These are phyloP conservation scores for Alternaria sp. DNA, from an alignment of 2,329 filamentous ascomycete genomes.

Conservation along the genomic window DNA sequence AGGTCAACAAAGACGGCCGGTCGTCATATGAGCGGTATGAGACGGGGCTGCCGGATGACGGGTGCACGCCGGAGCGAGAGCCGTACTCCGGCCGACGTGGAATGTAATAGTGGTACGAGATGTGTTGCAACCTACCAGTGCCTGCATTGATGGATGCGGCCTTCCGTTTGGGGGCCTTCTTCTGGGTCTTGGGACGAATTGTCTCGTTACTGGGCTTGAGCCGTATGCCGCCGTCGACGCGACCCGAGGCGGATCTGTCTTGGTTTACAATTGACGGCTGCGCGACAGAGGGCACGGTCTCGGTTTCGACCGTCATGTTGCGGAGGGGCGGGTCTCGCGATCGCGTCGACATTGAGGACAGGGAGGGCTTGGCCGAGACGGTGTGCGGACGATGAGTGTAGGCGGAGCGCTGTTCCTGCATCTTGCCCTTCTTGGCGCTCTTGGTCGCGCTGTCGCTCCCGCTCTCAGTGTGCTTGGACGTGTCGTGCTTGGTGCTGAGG, in stretches of 20 bases:
- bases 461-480: slow-evolving; percentile 57
- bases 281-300: slow-evolving; percentile 90
- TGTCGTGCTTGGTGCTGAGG: slow-evolving; percentile 51
- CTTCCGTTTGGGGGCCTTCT: slow-evolving; percentile 80
- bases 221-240: slow-evolving; percentile 76
- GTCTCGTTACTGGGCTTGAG: slow-evolving; percentile 94
- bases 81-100: slow-evolving; percentile 33
- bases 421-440: slow-evolving; percentile 36
- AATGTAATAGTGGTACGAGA: slow-evolving; percentile 43
- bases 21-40: slow-evolving; percentile 42
- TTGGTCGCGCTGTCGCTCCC: slow-evolving; percentile 67
- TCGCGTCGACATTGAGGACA: slow-evolving; percentile 70
- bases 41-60: slow-evolving; percentile 39
- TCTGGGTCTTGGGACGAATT: slow-evolving; percentile 91
- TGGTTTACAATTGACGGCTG: slow-evolving; percentile 73
- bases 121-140: slow-evolving; percentile 67
- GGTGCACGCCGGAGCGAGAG: slow-evolving; percentile 33
- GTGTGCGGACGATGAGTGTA: slow-evolving; percentile 53
- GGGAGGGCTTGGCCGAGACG: slow-evolving; percentile 69
- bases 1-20: slow-evolving; percentile 31
- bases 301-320: slow-evolving; percentile 97
- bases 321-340: slow-evolving; percentile 75
- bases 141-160: slow-evolving; percentile 72
- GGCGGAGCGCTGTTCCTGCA: slow-evolving; percentile 53
- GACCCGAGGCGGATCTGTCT: slow-evolving; percentile 64